Evolutionary conservation across 1,139 yeast genomes (phyloP), one percentile per base, ranked within the genome.

Genomic region (Yamadazyma atmosphaerica): DNA sequence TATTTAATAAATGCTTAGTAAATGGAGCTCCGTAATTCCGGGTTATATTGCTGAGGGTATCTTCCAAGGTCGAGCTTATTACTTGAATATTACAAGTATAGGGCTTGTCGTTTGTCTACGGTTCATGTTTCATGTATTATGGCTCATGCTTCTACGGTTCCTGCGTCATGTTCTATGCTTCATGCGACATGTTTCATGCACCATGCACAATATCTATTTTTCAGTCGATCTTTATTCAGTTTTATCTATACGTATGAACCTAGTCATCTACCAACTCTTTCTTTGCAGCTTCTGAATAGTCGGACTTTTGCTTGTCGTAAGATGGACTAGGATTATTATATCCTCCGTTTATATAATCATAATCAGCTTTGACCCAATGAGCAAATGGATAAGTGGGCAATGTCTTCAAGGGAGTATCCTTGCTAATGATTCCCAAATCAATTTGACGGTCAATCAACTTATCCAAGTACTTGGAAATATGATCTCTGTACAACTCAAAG

Each of bases 321-420:
- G 46, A 44, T 12, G 54, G 45, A 44, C 61, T 55, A 9, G 76
- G 76, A 50, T 65, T 74, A 45, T 60, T 65, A 81, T 82, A 79
- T 3, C 78, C 77, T 3, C 81, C 81, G 44, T 65, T 63, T 23
- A 58, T 60, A 32, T 46, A 58, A 45, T 68, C 71, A 47, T 60
- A 65, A 45, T 67, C 68, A 10, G 74, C 65, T 36, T 67, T 58
- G 6, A 59, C 72, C 74, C 75, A 71, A 46, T 64, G 60, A 2
- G 77, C 75, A 59, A 83, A 83, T 19, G 89, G 89, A 53, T 83
- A 83, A 2, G 79, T 65, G 12, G 82, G 79, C 25, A 74, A 56
- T 0, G 89, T 83, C 50, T 72, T 76, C 21, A 81, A 52, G 2
- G 84, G 85, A 0, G 82, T 74, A 26, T 81, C 82, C 27, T 69